A percentile compares a stretch with the other conserved stretches of the same genome.
Evolutionary conservation across 164 flowering plant species (phyloP).

Genomic region (Vitis cinerea): DNA sequence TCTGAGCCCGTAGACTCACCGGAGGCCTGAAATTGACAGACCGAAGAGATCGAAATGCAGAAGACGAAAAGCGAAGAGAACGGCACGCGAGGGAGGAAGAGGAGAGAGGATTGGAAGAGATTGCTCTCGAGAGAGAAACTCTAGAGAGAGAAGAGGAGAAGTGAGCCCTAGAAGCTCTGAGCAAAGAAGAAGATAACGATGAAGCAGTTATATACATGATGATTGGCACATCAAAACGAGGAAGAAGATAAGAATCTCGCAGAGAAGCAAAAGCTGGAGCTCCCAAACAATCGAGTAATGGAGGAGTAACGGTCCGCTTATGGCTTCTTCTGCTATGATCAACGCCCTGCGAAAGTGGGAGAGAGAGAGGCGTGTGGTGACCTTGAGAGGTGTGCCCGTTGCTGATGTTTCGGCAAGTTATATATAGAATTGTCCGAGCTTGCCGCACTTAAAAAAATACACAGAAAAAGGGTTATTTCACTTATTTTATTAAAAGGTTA

Average conservation of each 20-base stretch:
- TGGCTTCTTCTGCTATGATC: background rate
- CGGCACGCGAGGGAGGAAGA: conserved; percentile 11
- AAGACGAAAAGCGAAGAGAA: conserved; percentile 28
- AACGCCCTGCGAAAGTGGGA: background rate
- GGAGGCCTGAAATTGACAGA: conserved; percentile 60
- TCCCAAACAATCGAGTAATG: conserved; percentile 3
- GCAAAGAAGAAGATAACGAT: conserved; percentile 31
- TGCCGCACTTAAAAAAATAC: too few relatives aligned
- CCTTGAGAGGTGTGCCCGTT: too few relatives aligned
- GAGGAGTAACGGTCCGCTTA: background rate
- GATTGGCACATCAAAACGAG: background rate
- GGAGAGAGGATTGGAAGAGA: conserved; percentile 13
- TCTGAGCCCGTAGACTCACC: conserved; percentile 56
- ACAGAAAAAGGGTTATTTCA: too few relatives aligned
- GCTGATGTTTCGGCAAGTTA: too few relatives aligned
- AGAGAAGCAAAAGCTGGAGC: background rate
- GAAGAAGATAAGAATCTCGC: conserved; percentile 17
- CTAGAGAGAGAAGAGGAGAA: conserved; percentile 29
- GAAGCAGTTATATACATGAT: conserved; percentile 40
- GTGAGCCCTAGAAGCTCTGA: conserved; percentile 36
- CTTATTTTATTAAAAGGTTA: too few relatives aligned
- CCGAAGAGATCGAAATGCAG: conserved; percentile 27
- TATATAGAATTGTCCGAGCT: too few relatives aligned
- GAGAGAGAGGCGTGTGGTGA: conserved; percentile 30
- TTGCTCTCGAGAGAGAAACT: conserved; percentile 10